Conservation (phyloP, 1,284 basidiomycete species). For the Nidula niveotomentosa region DNA sequence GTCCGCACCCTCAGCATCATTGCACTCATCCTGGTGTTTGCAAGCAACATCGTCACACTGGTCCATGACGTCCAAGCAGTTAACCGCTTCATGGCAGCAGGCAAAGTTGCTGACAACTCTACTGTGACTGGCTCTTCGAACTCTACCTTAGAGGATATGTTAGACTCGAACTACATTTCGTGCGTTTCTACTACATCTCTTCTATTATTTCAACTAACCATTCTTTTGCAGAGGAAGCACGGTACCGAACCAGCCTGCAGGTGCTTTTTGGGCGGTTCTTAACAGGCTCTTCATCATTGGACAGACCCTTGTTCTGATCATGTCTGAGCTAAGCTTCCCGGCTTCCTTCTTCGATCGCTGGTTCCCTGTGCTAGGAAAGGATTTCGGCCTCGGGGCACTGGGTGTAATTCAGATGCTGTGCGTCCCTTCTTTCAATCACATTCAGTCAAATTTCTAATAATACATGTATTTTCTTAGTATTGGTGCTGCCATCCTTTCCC, state of each 20-base stretch:
- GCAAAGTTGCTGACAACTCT: constrained; percentile 31
- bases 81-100: constrained; percentile 55
- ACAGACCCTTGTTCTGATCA: constrained; percentile 72
- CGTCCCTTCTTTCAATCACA: too few species aligned
- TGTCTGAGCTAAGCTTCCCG: constrained; percentile 65
- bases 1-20: constrained; percentile 81
- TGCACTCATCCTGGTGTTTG: constrained; percentile 74
- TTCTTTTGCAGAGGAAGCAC: constrained; percentile 58
- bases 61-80: constrained; percentile 79
- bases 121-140: constrained; percentile 22
- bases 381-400: constrained; percentile 80
- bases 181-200: constrained; percentile 20
- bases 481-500: constrained; percentile 79
- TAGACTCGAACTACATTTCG: constrained; percentile 78
- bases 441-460: constrained; percentile 35
- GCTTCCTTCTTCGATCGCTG: constrained; percentile 69
- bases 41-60: constrained; percentile 81
- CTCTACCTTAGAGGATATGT: constrained; percentile 31
- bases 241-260: constrained; percentile 84
- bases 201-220: constrained; percentile 7
- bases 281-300: constrained; percentile 81
- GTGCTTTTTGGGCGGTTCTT: constrained; percentile 85
- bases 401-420: constrained; percentile 78
- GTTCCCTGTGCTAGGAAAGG: constrained; percentile 85
- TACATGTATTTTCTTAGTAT: constrained; percentile 37